Base-by-base conservation (phyloP, 192 early-diverging fungal genomes). In the Dissophora ornata region DNA sequence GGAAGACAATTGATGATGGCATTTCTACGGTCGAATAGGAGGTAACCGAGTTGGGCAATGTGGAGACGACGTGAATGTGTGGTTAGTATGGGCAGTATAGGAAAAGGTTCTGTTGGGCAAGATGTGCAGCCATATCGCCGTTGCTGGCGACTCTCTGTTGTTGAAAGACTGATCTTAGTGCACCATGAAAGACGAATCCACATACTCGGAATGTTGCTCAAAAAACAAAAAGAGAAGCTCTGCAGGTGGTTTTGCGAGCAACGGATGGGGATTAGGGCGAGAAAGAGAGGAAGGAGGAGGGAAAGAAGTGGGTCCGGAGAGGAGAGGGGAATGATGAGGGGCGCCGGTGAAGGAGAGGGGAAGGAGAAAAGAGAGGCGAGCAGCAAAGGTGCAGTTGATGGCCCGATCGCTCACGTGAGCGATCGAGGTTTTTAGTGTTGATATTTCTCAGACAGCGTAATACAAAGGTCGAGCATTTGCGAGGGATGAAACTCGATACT, bases 1-100 rank as follows among this genome's bases (percentile, higher is more conserved):
- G 73, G 55, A 77, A 77, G 34, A 49, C 57, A 44, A 77, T 47
- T 55, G 73, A 77, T 61, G 73, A 77, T 41, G 73, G 73, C 73
- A 77, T 77, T 62, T 32, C 32, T 57, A 47, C n/a, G n/a, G n/a
- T n/a, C n/a, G 30, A 36, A 22, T 33, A 19, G 4, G 34, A 44
- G 29, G 41, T 25, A 41, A 1, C 26, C 1, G 28, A 30, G 16
- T 16, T 12, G 42, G 2, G 57, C 26, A 47, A 12, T 38, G 42
- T 25, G 22, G 21, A 38, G 15, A 30, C 29, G 32, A 26, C 26
- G 44, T 30, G 12, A 30, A 11, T 15, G 30, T 30, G 19, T 2
- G 9, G 25, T 24, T 50, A 53, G 10, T 8, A 13, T 10, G 33
- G 55, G 22, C 15, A 19, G 16, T 13, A 18, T 57, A 10, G 55